Base-by-base conservation (phyloP, 208 protist species). In the Trypanosoma vivax region DNA sequence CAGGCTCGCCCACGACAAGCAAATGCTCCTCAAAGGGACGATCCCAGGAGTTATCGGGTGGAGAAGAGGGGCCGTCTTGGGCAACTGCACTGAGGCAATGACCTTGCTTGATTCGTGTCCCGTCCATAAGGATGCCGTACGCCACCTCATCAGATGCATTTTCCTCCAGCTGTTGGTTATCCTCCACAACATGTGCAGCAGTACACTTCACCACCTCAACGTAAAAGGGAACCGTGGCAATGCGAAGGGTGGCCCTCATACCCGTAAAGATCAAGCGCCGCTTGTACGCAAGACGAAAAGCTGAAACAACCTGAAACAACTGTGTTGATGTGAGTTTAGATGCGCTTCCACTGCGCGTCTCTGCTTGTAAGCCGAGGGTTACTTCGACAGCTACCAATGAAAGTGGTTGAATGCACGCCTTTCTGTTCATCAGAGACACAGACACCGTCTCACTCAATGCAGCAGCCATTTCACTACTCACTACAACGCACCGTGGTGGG, bases 1-100 rank as follows among this genome's bases (percentile, higher is more conserved):
- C 76, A 10, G 55, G 13, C 4, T 72, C 76, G 3, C 76, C 76
- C 19, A 83, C 57, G 1, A 80, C 56, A 0, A 83, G 68, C 13
- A 52, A 49, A 45, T 76, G 69, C 28, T 9, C 18, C 9, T 7
- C 16, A 11, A n/a, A n/a, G n/a, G n/a, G n/a, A n/a, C n/a, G n/a
- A n/a, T n/a, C n/a, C n/a, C n/a, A n/a, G n/a, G n/a, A n/a, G n/a
- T n/a, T n/a, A n/a, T n/a, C n/a, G n/a, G n/a, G n/a, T n/a, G n/a
- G n/a, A n/a, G n/a, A n/a, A n/a, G n/a, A n/a, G n/a, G n/a, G n/a
- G n/a, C n/a, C n/a, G n/a, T n/a, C n/a, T n/a, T n/a, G n/a, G n/a
- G n/a, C n/a, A n/a, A n/a, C n/a, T n/a, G n/a, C n/a, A 21, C 10
- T 43, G 9, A 11, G 16, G 39, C n/a, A 6, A 6, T 6, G 16